A percentile compares a stretch with the other conserved stretches of the same genome.
These are phyloP conservation scores for Ophiocordyceps camponoti-rufipedis DNA, from an alignment of 2,329 filamentous ascomycete genomes.

Conservation along the genomic window DNA sequence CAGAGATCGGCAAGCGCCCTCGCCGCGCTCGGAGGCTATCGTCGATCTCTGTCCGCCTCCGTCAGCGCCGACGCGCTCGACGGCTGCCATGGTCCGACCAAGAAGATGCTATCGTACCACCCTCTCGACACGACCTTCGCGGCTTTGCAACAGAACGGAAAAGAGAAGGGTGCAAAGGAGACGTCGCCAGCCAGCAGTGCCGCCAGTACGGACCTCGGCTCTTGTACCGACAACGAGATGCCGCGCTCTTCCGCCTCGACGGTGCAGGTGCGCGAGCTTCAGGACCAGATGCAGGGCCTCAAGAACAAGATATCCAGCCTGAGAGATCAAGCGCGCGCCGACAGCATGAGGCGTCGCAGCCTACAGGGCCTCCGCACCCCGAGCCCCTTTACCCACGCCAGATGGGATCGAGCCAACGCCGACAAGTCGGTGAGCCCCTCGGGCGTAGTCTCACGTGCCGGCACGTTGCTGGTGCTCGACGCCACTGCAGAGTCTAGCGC, in stretches of 20 bases:
- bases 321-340: slow-evolving; percentile 60
- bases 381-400: slow-evolving; percentile 61
- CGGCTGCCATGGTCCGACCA: slow-evolving; percentile 11
- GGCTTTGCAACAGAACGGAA: slow-evolving; percentile 17
- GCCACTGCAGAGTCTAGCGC: background rate
- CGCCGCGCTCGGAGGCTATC: slow-evolving; percentile 38
- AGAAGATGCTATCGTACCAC: slow-evolving; percentile 17
- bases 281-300: slow-evolving; percentile 70
- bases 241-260: slow-evolving; percentile 48
- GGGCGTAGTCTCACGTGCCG: background rate
- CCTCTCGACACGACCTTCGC: slow-evolving; percentile 27
- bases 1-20: slow-evolving; percentile 47
- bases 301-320: slow-evolving; percentile 71
- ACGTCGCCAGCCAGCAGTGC: slow-evolving; percentile 17
- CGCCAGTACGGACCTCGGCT: slow-evolving; percentile 26
- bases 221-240: slow-evolving; percentile 26
- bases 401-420: slow-evolving; percentile 11
- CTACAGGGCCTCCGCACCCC: slow-evolving; percentile 56
- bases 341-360: slow-evolving; percentile 61
- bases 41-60: slow-evolving; percentile 26
- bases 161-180: slow-evolving; percentile 9
- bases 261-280: slow-evolving; percentile 54
- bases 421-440: slow-evolving; percentile 6
- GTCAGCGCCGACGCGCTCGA: slow-evolving; percentile 24
- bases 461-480: background rate